Evolutionary conservation across 2,329 filamentous ascomycete species (phyloP).

Genomic region (Fusarium kyushuense): DNA sequence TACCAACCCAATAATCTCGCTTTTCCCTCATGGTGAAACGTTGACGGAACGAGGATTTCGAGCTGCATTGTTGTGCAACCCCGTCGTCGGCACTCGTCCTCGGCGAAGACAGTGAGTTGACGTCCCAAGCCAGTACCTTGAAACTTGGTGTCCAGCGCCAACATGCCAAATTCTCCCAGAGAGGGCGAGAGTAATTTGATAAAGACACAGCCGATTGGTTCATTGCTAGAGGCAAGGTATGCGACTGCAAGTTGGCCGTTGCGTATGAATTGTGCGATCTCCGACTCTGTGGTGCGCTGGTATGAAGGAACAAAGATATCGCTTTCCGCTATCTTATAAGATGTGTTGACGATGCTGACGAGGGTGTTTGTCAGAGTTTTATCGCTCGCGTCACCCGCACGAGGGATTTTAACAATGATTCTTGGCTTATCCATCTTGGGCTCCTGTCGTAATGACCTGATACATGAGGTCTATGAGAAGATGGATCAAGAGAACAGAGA

Average conservation of each 20-base stretch:
- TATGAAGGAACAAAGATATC: conserved; percentile 48
- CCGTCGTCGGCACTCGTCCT: conserved; percentile 43
- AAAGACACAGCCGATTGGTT: conserved; percentile 47
- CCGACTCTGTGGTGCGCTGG: conserved; percentile 40
- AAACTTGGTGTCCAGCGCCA: conserved; percentile 43
- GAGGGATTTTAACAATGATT: conserved; percentile 41
- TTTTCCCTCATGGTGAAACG: conserved; percentile 46
- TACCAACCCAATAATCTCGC: conserved; percentile 48
- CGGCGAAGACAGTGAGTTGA: conserved; percentile 46
- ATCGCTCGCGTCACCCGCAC: conserved; percentile 34
- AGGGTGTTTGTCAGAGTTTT: conserved; percentile 26
- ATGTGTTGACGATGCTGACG: conserved; percentile 45
- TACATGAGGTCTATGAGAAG: rapidly evolving
- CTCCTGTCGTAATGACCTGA: no score
- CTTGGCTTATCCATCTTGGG: background rate
- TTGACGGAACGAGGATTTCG: conserved; percentile 48
- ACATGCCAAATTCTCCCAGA: conserved; percentile 48
- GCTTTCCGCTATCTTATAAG: conserved; percentile 44
- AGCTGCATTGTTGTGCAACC: conserved; percentile 49
- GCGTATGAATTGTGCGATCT: conserved; percentile 42
- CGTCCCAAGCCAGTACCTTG: conserved; percentile 46
- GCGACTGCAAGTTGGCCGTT: conserved; percentile 45
- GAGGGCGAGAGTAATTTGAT: conserved; percentile 39
- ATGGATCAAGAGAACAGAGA: rapidly evolving
- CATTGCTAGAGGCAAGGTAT: conserved; percentile 11